phyloP scores from a whole-genome alignment of 2,329 filamentous ascomycete genomes.

The Hansfordia pulvinata region DNA sequence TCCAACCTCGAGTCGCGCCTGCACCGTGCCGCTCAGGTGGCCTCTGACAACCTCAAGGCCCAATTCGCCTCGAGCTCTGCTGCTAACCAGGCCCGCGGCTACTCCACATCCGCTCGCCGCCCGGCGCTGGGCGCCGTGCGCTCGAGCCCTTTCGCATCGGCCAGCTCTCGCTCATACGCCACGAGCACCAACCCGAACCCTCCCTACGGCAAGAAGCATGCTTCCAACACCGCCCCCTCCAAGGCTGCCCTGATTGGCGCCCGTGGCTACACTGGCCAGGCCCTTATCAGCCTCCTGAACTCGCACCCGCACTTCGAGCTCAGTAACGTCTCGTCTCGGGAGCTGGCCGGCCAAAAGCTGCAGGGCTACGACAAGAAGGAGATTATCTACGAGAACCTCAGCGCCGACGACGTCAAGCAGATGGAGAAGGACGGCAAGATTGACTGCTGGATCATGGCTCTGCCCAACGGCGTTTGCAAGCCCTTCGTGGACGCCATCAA shows the following conservation, averaged over 20 bases:
- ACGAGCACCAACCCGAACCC: constrained; percentile 77
- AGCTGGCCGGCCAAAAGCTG: constrained; percentile 59
- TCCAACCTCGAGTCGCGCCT: constrained; percentile 81
- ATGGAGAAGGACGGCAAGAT: constrained; percentile 78
- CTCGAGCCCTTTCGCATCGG: constrained; percentile 11
- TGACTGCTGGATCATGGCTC: constrained; percentile 95
- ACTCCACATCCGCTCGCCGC: constrained; percentile 44
- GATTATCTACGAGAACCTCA: constrained; percentile 84
- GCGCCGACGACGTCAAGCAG: constrained; percentile 69
- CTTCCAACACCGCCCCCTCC: constrained; percentile 64
- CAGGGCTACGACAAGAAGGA: constrained; percentile 84
- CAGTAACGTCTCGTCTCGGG: constrained; percentile 5
- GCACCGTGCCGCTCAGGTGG: constrained; percentile 60
- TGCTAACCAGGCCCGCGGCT: constrained; percentile 46
- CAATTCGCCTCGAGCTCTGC: constrained; percentile 26
- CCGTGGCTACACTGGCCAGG: constrained; percentile 87
- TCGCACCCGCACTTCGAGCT: constrained; percentile 25
- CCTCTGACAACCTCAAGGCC: constrained; percentile 35
- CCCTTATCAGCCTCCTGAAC: constrained; percentile 77
- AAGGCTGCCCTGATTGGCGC: constrained; percentile 82
- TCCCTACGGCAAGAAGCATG: constrained; percentile 77
- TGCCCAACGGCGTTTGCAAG: constrained; percentile 90
- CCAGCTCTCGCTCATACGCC: constrained; percentile 34
- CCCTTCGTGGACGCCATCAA: constrained; percentile 86
- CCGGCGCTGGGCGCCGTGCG: constrained; percentile 14